Conservation (phyloP, 2,329 filamentous ascomycete species). For the Trichoderma sp. region DNA sequence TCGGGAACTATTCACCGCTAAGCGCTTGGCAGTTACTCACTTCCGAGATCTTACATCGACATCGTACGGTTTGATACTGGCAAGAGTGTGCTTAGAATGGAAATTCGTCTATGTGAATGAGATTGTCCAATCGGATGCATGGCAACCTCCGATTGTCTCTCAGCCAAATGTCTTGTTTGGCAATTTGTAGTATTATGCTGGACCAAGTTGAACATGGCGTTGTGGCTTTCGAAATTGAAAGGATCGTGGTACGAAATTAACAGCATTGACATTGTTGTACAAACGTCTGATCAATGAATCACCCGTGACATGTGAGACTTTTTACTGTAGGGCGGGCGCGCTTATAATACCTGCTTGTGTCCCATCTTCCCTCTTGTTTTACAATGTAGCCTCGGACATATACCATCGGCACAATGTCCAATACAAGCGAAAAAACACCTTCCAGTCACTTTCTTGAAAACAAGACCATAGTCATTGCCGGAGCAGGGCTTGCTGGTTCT, state of each 20-base stretch:
- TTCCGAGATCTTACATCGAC: not conserved
- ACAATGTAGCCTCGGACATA: not conserved
- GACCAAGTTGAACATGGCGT: not conserved
- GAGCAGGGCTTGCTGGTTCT: slow-evolving; percentile 43
- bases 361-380: not conserved
- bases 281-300: not conserved
- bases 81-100: not conserved
- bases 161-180: not conserved
- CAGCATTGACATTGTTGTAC: not conserved
- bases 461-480: slow-evolving; percentile 42
- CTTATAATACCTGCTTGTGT: not conserved
- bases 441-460: slow-evolving; percentile 35
- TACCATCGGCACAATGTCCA: not conserved
- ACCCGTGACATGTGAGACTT: not conserved
- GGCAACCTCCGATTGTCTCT: not conserved
- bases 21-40: not conserved
- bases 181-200: not conserved
- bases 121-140: not conserved
- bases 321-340: not conserved
- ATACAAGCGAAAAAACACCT: not conserved
- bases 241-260: not conserved
- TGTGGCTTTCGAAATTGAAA: not conserved
- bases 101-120: not conserved
- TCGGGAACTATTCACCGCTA: not conserved
- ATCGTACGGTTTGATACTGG: not conserved